Base-by-base conservation (phyloP, 768 basidiomycete genomes). In the Zangia roseola region DNA sequence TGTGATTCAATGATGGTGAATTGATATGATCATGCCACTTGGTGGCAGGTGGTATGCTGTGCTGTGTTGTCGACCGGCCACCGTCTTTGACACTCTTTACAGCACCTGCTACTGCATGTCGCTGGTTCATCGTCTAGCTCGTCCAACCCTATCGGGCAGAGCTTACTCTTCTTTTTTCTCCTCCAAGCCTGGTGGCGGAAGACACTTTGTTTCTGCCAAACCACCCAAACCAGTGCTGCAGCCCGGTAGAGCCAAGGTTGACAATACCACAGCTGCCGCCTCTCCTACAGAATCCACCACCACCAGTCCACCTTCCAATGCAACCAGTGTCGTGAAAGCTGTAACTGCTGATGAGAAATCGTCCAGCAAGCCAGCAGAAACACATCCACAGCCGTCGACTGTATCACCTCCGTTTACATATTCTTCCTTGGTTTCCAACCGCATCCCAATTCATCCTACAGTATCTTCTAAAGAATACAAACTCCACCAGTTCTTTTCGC, bases 401-500 rank as follows among this genome's bases (percentile, higher is more conserved):
- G 30, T 50, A 23, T 50, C 64, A 41, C 47, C 54, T 14, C 55
- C 64, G 19, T 59, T 49, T 26, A 36, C 50, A 19, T 37, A 43
- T 10, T 43, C 52, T 30, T 41, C 51, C 43, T 26, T 55, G 40
- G 17, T 51, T 37, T 33, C 41, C 10, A 43, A 37, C 30, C 45
- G 17, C 23, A 36, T 39, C 56, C 72, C 51, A 38, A 47, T 70
- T 10, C 85, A 88, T 55, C 84, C 83, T 1, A 56, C 77, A 21
- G 58, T 91, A 47, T 80, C 75, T 45, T 63, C 84, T 10, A 81
- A 83, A 53, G 87, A 88, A 56, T 83, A 87, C 68, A 86, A 83
- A 60, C 76, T 91, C 10, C 88, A 91, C 62, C 86, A 88, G 45
- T 92, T 93, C 69, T 92, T 93, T 70, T 81, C 90, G 3, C 72